A percentile compares a stretch with the other conserved stretches of the same genome.
Conservation (phyloP, 768 basidiomycete species). For the Xanthoconium stramineum region DNA sequence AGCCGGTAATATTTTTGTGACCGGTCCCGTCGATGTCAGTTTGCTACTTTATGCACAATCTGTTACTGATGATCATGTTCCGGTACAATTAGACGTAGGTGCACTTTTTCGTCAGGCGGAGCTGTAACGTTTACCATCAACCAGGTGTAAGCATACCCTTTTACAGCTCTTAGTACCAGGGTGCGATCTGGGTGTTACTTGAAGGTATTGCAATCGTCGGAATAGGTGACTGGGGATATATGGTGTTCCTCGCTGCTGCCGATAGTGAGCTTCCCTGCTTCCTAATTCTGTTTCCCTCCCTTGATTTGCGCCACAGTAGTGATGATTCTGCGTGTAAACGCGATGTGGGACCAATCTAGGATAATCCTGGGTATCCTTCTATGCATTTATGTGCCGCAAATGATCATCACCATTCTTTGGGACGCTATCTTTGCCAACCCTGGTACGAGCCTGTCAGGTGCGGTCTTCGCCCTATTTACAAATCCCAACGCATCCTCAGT, state of each 20-base stretch:
- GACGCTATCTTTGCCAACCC: neutral
- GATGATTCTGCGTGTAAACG: constrained; percentile 18
- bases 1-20: constrained; percentile 5
- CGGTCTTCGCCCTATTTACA: neutral
- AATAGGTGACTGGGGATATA: constrained; percentile 6
- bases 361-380: constrained; percentile 4
- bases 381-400: neutral
- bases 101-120: neutral
- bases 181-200: neutral
- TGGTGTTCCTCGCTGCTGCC: constrained; percentile 11
- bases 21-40: constrained; percentile 8
- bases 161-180: neutral
- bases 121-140: neutral
- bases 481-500: too few relatives aligned
- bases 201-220: neutral
- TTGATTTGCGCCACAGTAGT: constrained; percentile 7
- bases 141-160: constrained; percentile 6
- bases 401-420: neutral
- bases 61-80: neutral
- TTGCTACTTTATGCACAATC: neutral
- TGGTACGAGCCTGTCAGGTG: constrained; percentile 1
- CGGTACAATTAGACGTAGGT: constrained; percentile 3
- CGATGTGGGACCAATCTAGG: constrained; percentile 15
- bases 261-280: constrained; percentile 10
- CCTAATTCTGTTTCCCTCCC: neutral